A percentile compares a stretch with the other conserved stretches of the same genome.
These are phyloP conservation scores for Syncephalis plumigaleata DNA, from an alignment of 371 early-diverging fungal species.

Conservation along the genomic window DNA sequence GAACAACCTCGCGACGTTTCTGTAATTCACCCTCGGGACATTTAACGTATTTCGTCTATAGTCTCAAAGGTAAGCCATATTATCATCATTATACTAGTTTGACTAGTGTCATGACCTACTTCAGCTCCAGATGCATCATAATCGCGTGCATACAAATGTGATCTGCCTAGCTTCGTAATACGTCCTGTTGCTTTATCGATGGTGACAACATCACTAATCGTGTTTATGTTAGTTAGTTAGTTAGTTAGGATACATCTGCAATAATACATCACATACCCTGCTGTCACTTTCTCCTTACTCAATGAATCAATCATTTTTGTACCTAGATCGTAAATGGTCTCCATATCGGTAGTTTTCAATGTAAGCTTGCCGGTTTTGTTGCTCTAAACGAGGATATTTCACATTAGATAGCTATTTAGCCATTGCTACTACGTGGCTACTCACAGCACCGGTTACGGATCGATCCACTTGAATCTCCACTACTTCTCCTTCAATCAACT, in stretches of 20 bases:
- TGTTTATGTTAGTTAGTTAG: no score
- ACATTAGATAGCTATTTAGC: not conserved
- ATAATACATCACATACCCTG: conserved; percentile 36
- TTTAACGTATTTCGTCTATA: conserved; percentile 84
- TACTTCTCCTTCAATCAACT: conserved; percentile 98
- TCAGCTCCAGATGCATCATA: conserved; percentile 95
- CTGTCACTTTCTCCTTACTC: conserved; percentile 93
- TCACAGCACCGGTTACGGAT: conserved; percentile 71
- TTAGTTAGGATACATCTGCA: not conserved
- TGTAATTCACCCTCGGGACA: conserved; percentile 99
- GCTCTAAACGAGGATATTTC: conserved; percentile 19
- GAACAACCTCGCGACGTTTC: conserved; percentile 87
- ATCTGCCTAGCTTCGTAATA: conserved; percentile 92
- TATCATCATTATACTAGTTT: not conserved
- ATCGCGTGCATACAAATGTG: conserved; percentile 85
- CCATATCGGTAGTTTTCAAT: conserved; percentile 99
- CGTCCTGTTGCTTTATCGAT: conserved; percentile 98
- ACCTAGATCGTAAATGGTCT: conserved; percentile 97
- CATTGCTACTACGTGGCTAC: conserved; percentile 6
- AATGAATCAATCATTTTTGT: conserved; percentile 95
- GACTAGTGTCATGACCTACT: conserved; percentile 17
- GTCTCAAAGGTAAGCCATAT: not conserved
- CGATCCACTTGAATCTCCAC: conserved; percentile 95
- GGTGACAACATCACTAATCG: conserved; percentile 91
- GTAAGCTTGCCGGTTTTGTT: conserved; percentile 92